phyloP scores from a whole-genome alignment of 345 rosid species.

The Gossypioides kirkii region DNA sequence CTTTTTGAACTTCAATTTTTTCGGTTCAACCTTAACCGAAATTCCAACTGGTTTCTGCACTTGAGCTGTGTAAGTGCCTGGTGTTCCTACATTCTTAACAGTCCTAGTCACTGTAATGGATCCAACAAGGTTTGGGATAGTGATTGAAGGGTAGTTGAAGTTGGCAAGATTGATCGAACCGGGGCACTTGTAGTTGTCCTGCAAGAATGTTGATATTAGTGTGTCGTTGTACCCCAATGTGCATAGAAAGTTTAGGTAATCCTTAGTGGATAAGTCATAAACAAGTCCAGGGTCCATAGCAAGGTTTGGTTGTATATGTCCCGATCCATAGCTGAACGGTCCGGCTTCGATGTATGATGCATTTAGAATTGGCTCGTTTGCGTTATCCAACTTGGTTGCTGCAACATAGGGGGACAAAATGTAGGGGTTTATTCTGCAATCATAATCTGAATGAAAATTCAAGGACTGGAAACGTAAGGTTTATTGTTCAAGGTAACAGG shows the following conservation, averaged over 20 bases:
- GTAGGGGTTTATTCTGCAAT: not conserved
- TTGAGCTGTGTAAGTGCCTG: slow-evolving; percentile 41
- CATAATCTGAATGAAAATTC: not conserved
- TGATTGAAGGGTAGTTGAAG: slow-evolving; percentile 89
- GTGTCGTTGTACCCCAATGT: slow-evolving; percentile 55
- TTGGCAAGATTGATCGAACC: slow-evolving; percentile 28
- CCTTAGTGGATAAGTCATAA: slow-evolving; percentile 45
- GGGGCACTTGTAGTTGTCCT: slow-evolving; percentile 37
- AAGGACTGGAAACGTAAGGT: not conserved
- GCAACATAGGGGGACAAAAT: not conserved
- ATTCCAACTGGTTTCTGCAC: slow-evolving; percentile 48
- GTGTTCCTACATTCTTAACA: slow-evolving; percentile 64
- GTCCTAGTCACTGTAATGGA: slow-evolving; percentile 43
- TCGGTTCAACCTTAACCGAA: slow-evolving; percentile 46
- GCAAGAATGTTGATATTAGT: slow-evolving; percentile 35
- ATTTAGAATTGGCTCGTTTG: slow-evolving; percentile 38
- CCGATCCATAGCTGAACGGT: slow-evolving; percentile 80
- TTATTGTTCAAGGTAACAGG: not conserved
- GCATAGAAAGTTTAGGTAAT: slow-evolving; percentile 75
- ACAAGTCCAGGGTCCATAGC: slow-evolving; percentile 82
- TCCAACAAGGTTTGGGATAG: slow-evolving; percentile 35
- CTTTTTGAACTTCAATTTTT: slow-evolving; percentile 37
- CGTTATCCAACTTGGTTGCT: slow-evolving; percentile 59
- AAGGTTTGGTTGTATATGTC: slow-evolving; percentile 74
- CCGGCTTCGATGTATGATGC: slow-evolving; percentile 42